These are phyloP conservation scores for Endocalyx cinctus DNA, from an alignment of 2,329 filamentous ascomycete species.

Conservation along the genomic window DNA sequence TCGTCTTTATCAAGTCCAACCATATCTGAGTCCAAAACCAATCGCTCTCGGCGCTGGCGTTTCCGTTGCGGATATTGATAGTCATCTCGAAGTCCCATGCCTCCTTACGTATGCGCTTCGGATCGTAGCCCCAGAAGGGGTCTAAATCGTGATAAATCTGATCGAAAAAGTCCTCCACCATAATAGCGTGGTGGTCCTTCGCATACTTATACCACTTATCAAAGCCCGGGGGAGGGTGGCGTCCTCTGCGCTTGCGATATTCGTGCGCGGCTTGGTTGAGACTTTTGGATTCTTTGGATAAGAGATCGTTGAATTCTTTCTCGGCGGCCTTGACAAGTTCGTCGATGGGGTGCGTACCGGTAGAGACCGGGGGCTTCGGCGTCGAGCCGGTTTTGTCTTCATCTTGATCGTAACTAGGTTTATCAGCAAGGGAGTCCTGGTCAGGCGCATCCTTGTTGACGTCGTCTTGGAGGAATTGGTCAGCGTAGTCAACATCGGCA, in stretches of 20 bases:
- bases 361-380: constrained; percentile 9
- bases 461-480: too few species aligned
- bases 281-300: constrained; percentile 37
- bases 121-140: constrained; percentile 51
- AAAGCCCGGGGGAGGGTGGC: constrained; percentile 46
- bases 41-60: constrained; percentile 45
- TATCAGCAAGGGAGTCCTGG: too few species aligned
- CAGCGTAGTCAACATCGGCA: too few species aligned
- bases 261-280: constrained; percentile 40
- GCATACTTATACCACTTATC: constrained; percentile 44
- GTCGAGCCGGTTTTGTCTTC: neutral
- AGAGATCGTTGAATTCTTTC: constrained; percentile 31
- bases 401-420: neutral
- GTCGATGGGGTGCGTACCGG: constrained; percentile 38
- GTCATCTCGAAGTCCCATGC: constrained; percentile 55
- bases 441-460: too few species aligned
- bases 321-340: constrained; percentile 37
- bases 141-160: constrained; percentile 48
- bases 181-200: constrained; percentile 33
- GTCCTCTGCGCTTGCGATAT: constrained; percentile 41
- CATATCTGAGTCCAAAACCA: constrained; percentile 58
- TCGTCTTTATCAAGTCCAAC: constrained; percentile 47
- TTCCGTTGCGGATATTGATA: constrained; percentile 52
- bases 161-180: constrained; percentile 47
- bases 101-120: constrained; percentile 45